A percentile compares a stretch with the other conserved stretches of the same genome.
These are phyloP conservation scores for Ambrosia trifida DNA, from an alignment of 129 eudicot genomes.

Conservation along the genomic window DNA sequence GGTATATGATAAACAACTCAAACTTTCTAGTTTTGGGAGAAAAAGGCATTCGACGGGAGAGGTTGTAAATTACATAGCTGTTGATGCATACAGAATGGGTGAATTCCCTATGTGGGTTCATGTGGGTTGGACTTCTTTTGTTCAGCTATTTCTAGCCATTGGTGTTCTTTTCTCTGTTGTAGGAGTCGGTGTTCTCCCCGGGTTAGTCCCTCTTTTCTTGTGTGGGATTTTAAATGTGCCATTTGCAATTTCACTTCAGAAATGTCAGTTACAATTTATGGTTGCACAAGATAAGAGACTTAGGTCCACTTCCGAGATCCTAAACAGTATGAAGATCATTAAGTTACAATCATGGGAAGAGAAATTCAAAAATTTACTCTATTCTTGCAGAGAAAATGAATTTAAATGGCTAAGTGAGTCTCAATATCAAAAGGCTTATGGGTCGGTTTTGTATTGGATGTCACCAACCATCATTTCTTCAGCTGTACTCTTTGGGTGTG, in stretches of 20 bases:
- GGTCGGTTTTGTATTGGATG: conserved; percentile 60
- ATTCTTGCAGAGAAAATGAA: conserved; percentile 50
- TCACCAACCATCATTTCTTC: conserved; percentile 65
- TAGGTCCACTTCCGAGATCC: conserved; percentile 67
- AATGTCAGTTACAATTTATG: conserved; percentile 61
- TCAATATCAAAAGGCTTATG: conserved; percentile 39
- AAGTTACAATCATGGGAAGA: conserved; percentile 90
- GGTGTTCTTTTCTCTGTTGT: conserved; percentile 49
- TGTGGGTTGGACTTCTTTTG: conserved; percentile 42
- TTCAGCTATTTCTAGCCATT: conserved; percentile 54
- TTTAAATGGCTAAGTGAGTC: conserved; percentile 50
- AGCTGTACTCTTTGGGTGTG: conserved; percentile 49
- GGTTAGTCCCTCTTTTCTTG: conserved; percentile 56
- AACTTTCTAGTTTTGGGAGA: conserved; percentile 62
- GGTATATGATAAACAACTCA: conserved; percentile 63
- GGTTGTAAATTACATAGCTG: conserved; percentile 71
- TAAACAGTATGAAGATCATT: conserved; percentile 77
- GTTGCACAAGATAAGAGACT: conserved; percentile 60
- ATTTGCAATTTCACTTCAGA: conserved; percentile 56
- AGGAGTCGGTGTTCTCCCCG: conserved; percentile 64
- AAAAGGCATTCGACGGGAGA: conserved; percentile 71
- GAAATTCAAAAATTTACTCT: conserved; percentile 45
- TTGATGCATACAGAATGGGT: conserved; percentile 86
- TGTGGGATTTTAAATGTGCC: conserved; percentile 72
- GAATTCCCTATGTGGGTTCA: conserved; percentile 74